Conservation (phyloP, 495 filamentous ascomycete genomes). For the Tetracladium marchalianum region DNA sequence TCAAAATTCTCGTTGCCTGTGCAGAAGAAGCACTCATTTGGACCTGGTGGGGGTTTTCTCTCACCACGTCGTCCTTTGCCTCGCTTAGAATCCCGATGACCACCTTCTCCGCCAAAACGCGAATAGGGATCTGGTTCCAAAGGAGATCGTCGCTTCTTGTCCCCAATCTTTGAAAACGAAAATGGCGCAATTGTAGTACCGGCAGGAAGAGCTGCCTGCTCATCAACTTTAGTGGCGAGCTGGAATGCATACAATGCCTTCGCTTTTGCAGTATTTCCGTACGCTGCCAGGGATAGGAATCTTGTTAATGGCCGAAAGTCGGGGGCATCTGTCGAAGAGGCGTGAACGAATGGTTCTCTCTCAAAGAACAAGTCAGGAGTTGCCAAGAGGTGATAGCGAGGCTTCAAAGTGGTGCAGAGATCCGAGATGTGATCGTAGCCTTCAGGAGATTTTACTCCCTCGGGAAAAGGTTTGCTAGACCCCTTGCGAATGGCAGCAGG, state of each 20-base stretch:
- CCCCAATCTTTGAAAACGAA: constrained; percentile 19
- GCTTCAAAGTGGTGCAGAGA: constrained; percentile 64
- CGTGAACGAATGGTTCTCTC: constrained; percentile 85
- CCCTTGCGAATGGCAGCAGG: constrained; percentile 57
- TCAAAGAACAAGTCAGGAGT: constrained; percentile 68
- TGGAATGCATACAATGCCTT: constrained; percentile 90
- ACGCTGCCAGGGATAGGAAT: constrained; percentile 78
- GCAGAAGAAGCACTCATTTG: constrained; percentile 88
- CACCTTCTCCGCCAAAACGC: constrained; percentile 42
- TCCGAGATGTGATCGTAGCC: constrained; percentile 49
- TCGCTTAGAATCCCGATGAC: constrained; percentile 32
- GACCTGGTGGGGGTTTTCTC: constrained; percentile 49
- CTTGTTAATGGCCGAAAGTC: constrained; percentile 56
- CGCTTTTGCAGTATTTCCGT: constrained; percentile 58
- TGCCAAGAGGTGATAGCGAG: constrained; percentile 77
- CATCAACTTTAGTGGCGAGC: constrained; percentile 52
- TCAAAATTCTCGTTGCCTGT: constrained; percentile 72
- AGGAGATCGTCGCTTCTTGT: constrained; percentile 46
- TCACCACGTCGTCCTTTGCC: constrained; percentile 32
- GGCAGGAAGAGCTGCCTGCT: constrained; percentile 43
- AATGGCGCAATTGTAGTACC: constrained; percentile 69
- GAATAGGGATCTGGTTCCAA: constrained; percentile 47
- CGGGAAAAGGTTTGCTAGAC: constrained; percentile 43
- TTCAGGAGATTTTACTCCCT: constrained; percentile 28
- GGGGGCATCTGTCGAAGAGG: constrained; percentile 40